A percentile compares a stretch with the other conserved stretches of the same genome.
phyloP scores from a whole-genome alignment of 176 grass and related monocot genomes.

The Eragrostis nindensis region DNA sequence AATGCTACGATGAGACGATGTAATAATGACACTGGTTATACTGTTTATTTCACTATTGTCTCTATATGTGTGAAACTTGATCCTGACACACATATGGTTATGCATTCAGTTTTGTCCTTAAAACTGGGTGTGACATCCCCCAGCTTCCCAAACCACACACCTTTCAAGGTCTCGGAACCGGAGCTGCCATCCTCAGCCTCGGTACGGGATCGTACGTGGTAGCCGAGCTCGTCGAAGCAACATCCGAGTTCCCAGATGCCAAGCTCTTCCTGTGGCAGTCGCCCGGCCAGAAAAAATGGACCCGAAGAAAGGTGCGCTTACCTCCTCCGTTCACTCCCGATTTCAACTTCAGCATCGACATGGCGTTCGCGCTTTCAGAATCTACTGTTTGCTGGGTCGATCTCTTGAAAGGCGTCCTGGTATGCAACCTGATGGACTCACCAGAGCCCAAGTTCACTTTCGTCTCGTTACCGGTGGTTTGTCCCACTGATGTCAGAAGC shows the following conservation, averaged over 20 bases:
- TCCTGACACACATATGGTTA: too few relatives aligned
- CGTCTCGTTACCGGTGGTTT: background rate
- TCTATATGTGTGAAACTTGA: too few relatives aligned
- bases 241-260: background rate
- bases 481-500: background rate
- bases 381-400: constrained; percentile 6
- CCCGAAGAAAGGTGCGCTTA: background rate
- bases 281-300: background rate
- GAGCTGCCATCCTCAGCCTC: too few relatives aligned
- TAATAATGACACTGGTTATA: too few relatives aligned
- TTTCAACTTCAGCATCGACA: background rate
- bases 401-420: background rate
- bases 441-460: background rate
- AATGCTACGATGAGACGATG: too few relatives aligned
- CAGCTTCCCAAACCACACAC: too few relatives aligned
- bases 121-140: too few relatives aligned
- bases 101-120: too few relatives aligned
- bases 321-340: background rate
- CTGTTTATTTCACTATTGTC: too few relatives aligned
- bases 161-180: too few relatives aligned
- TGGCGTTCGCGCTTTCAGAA: background rate
- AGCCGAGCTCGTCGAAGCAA: background rate
- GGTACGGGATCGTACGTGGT: background rate
- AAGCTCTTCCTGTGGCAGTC: background rate
- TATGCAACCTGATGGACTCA: background rate